These are phyloP conservation scores for Zygotorulaspora chibaensis DNA, from an alignment of 805 yeast species.

Conservation along the genomic window DNA sequence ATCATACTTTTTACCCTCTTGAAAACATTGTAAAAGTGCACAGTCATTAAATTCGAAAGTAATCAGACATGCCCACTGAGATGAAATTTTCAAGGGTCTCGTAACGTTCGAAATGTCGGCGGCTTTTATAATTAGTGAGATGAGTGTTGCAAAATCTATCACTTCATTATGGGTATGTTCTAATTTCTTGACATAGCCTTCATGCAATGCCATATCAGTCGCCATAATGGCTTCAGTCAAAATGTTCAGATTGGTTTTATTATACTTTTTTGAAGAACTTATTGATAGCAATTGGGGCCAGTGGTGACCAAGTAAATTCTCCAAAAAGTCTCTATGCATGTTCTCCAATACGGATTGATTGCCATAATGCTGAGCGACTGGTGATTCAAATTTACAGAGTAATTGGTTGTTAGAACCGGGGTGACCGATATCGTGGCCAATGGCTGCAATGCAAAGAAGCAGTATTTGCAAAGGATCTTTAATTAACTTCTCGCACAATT, in stretches of 20 bases:
- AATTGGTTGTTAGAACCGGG: conserved; percentile 91
- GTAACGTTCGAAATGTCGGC: conserved; percentile 95
- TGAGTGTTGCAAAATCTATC: conserved; percentile 41
- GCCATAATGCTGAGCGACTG: conserved; percentile 57
- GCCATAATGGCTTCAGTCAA: conserved; percentile 48
- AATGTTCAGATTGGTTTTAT: conserved; percentile 12
- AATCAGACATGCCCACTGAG: conserved; percentile 83
- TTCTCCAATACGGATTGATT: conserved; percentile 74
- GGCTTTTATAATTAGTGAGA: conserved; percentile 76
- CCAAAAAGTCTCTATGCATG: conserved; percentile 70
- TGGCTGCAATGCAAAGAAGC: conserved; percentile 68
- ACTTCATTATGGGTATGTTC: conserved; percentile 14
- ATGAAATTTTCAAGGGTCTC: conserved; percentile 67
- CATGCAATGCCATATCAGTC: conserved; percentile 93
- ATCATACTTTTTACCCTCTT: conserved; percentile 1
- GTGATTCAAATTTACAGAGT: conserved; percentile 53
- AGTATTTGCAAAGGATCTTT: conserved; percentile 44
- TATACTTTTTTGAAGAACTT: conserved; percentile 10
- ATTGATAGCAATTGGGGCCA: conserved; percentile 41
- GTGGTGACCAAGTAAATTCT: conserved; percentile 45
- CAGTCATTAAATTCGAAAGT: conserved; percentile 74
- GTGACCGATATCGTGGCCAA: conserved; percentile 95
- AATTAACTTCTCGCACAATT: conserved; percentile 37
- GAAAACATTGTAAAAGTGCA: conserved; percentile 42
- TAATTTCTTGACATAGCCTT: conserved; percentile 59